phyloP scores from a whole-genome alignment of 768 basidiomycete species.

The Trametes cingulata region DNA sequence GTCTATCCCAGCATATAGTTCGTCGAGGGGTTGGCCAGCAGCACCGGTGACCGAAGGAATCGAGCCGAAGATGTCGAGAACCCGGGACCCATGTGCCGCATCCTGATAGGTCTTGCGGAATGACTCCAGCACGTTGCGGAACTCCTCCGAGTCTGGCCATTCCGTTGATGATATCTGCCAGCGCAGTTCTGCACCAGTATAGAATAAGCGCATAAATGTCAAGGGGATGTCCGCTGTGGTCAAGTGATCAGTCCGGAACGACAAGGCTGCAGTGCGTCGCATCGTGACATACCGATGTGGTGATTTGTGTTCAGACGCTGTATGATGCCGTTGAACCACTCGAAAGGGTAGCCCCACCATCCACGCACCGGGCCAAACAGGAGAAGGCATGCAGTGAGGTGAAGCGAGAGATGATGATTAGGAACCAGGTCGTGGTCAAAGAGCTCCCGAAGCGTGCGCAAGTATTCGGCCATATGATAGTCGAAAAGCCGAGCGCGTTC shows the following conservation, averaged over 20 bases:
- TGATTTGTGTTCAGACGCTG: conserved; percentile 30
- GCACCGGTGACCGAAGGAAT: background rate
- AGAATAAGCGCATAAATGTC: background rate
- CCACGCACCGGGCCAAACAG: conserved; percentile 34
- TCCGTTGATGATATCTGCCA: background rate
- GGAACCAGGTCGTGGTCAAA: conserved; percentile 32
- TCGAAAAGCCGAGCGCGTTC: conserved; percentile 8
- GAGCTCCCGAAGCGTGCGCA: conserved; percentile 21
- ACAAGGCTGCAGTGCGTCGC: background rate
- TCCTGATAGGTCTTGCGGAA: background rate
- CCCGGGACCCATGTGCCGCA: background rate
- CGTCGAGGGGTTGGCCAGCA: background rate
- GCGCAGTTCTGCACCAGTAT: background rate
- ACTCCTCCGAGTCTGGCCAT: background rate
- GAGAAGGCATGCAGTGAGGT: conserved; percentile 30
- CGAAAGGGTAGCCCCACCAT: conserved; percentile 30
- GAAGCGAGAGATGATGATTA: conserved; percentile 35
- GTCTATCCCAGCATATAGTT: background rate
- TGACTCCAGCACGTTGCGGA: background rate
- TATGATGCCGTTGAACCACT: conserved; percentile 32
- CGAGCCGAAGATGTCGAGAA: background rate
- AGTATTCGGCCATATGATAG: conserved; percentile 21
- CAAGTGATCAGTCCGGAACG: too few relatives aligned
- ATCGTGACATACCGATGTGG: conserved; percentile 9
- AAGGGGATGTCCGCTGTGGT: background rate